A percentile compares a stretch with the other conserved stretches of the same genome.
Conservation (phyloP, 2,329 filamentous ascomycete species). For the Geoglossum cookeanum region DNA sequence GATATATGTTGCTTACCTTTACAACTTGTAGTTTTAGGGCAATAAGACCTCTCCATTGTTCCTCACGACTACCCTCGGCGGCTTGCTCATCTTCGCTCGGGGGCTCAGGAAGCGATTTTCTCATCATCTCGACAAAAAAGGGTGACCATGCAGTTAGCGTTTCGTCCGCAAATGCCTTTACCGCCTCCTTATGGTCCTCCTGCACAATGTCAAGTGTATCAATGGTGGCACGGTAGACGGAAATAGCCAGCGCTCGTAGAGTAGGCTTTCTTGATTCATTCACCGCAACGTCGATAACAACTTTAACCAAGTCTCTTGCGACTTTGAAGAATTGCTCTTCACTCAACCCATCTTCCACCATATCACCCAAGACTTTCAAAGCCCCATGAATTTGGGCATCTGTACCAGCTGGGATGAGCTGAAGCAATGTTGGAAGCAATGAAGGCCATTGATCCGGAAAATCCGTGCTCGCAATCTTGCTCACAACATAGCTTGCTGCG, state of each 20-base stretch:
- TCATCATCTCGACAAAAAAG: constrained; percentile 67
- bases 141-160: constrained; percentile 69
- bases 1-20: constrained; percentile 31
- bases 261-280: constrained; percentile 50
- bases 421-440: constrained; percentile 62
- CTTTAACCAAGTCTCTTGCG: constrained; percentile 66
- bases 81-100: constrained; percentile 36
- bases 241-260: constrained; percentile 38
- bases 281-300: constrained; percentile 64
- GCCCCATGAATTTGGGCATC: constrained; percentile 77
- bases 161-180: constrained; percentile 79
- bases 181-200: constrained; percentile 72
- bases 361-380: constrained; percentile 67
- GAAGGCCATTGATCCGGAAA: constrained; percentile 93
- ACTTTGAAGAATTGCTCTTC: constrained; percentile 91
- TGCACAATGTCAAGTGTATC: constrained; percentile 94
- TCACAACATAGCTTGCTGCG: constrained; percentile 73
- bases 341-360: constrained; percentile 84
- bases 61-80: constrained; percentile 33
- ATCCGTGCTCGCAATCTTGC: constrained; percentile 84
- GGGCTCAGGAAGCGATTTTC: constrained; percentile 46
- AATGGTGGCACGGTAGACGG: constrained; percentile 79
- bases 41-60: constrained; percentile 62
- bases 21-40: constrained; percentile 86
- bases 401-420: constrained; percentile 53